These are phyloP conservation scores for Barnettozyma siamensis DNA, from an alignment of 805 yeast genomes.

Conservation along the genomic window DNA sequence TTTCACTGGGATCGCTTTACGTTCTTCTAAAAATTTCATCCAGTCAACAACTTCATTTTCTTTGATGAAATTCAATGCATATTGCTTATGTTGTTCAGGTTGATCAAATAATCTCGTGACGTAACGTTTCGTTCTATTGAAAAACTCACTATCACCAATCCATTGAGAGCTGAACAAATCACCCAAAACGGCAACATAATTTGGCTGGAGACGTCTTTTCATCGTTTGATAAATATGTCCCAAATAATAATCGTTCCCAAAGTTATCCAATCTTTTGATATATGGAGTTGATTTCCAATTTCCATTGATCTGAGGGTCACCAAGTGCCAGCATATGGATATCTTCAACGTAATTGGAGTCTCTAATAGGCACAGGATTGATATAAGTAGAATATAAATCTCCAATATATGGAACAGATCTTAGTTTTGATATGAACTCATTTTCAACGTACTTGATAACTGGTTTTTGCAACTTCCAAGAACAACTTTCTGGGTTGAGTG, in stretches of 20 bases:
- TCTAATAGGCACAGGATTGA: slow-evolving; percentile 19
- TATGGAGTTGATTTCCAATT: slow-evolving; percentile 66
- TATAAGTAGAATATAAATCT: slow-evolving; percentile 23
- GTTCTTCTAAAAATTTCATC: slow-evolving; percentile 36
- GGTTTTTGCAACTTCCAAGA: slow-evolving; percentile 45
- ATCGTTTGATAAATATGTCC: slow-evolving; percentile 76
- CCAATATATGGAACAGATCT: slow-evolving; percentile 19
- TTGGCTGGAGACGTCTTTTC: slow-evolving; percentile 60
- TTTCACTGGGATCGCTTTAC: slow-evolving; percentile 24
- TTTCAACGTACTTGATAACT: slow-evolving; percentile 10
- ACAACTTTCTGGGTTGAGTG: slow-evolving; percentile 47
- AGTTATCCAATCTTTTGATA: slow-evolving; percentile 72
- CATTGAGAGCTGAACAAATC: slow-evolving; percentile 92
- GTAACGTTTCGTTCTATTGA: slow-evolving; percentile 69
- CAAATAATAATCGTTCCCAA: slow-evolving; percentile 83
- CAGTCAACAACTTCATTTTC: slow-evolving; percentile 54
- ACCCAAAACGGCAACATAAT: slow-evolving; percentile 85
- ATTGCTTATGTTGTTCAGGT: slow-evolving; percentile 43
- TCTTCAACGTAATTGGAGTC: slow-evolving; percentile 28
- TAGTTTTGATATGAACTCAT: slow-evolving; percentile 7
- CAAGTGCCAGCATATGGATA: slow-evolving; percentile 73
- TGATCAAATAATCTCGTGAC: slow-evolving; percentile 64
- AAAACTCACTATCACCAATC: slow-evolving; percentile 85
- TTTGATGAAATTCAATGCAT: slow-evolving; percentile 41
- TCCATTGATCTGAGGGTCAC: slow-evolving; percentile 97